Evolutionary conservation across 202 grass and related monocot genomes (phyloP), one percentile per base, ranked within the genome.

Genomic region (Bolboschoenoplectus hybrid): DNA sequence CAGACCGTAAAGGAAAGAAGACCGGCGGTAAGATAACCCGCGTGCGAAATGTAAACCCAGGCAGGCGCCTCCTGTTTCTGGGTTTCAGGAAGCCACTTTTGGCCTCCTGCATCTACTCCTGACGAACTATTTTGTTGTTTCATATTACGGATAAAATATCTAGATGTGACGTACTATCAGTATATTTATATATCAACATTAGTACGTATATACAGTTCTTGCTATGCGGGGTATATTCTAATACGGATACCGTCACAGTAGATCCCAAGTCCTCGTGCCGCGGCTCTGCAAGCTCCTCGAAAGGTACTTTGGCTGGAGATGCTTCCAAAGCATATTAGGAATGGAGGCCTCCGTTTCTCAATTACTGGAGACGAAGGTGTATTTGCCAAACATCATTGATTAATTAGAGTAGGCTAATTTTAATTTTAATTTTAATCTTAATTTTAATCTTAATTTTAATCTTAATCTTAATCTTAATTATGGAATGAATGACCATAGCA

Each of bases 1-100:
- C 1, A 53, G 2, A 12, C 6, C 4, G 19, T 8, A 14, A 56
- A 57, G 14, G 26, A 57, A 78, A 40, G 14, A 57, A 72, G 35
- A 16, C 51, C 2, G 32, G 49, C 51, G 74, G 74, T 78, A 78
- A 78, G 51, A 38, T 78, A 78, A 78, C 74, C 74, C 34, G 74
- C 74, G 74, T 49, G 51, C 51, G 51, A 78, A 78, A 38, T 57
- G 34, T 56, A 57, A 78, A 56, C 26, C 32, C 26, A 55, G 16
- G 16, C 57, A 16, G 32, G 74, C 74, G 51, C 74, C 74, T 41
- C 51, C 10, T 78, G 74, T 58, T 78, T 72, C 68, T 47, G 68
- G 43, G 7, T 73, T 73, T 49, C 43, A 10, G 69, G 1, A 26
- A 26, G 26, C 16, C 40, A 71, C 16, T 47, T 49, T 3, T 71